A percentile compares a stretch with the other conserved stretches of the same genome.
Evolutionary conservation across 208 protist genomes (phyloP).

Genomic region (Novymonas esmeraldas): DNA sequence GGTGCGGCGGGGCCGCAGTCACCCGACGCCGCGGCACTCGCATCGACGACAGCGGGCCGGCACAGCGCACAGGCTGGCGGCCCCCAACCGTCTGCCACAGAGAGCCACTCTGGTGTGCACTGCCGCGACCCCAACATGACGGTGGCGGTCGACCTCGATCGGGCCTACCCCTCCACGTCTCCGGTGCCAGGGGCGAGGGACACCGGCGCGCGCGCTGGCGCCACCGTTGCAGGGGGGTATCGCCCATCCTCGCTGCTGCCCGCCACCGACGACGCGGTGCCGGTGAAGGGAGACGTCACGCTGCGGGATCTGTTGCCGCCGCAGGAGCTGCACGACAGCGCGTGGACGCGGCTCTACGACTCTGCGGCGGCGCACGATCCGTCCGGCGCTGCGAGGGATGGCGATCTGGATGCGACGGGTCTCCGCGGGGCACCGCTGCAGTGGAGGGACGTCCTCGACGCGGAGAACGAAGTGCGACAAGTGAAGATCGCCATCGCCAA

Average conservation of each 20-base stretch:
- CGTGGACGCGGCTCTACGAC: slow-evolving; percentile 31
- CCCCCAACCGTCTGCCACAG: background rate
- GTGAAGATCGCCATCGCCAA: slow-evolving; percentile 85
- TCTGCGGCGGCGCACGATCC: slow-evolving; percentile 6
- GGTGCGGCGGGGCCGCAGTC: background rate
- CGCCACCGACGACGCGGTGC: slow-evolving; percentile 10
- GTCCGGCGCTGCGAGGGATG: background rate
- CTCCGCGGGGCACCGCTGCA: slow-evolving; percentile 10
- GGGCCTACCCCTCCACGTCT: background rate
- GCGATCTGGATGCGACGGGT: slow-evolving; percentile 12
- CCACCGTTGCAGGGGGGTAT: background rate
- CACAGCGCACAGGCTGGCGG: background rate
- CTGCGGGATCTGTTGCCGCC: slow-evolving; percentile 24
- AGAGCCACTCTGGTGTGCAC: background rate
- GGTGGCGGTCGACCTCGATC: slow-evolving; percentile 8
- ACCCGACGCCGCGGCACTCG: background rate
- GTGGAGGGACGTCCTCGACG: slow-evolving; percentile 49
- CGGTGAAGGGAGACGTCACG: slow-evolving; percentile 16
- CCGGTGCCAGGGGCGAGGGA: background rate
- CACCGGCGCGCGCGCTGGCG: background rate
- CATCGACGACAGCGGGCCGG: background rate
- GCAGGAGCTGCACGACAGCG: background rate
- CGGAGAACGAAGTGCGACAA: slow-evolving; percentile 72
- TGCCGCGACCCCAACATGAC: slow-evolving; percentile 13
- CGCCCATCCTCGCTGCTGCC: slow-evolving; percentile 5